These are phyloP conservation scores for Penicillium bovifimosum DNA, from an alignment of 495 filamentous ascomycete species.

Conservation along the genomic window DNA sequence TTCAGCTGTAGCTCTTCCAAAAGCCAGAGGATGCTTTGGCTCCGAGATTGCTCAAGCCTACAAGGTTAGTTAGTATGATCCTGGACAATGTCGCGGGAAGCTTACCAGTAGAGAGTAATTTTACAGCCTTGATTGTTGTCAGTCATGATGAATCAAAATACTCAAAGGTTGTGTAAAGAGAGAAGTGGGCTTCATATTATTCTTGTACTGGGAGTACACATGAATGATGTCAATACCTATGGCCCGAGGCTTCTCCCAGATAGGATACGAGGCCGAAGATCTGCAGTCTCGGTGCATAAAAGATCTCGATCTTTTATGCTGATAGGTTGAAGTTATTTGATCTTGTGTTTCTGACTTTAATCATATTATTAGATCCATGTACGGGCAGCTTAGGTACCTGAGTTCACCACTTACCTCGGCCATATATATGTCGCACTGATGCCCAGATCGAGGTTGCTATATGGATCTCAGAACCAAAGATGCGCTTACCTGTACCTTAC, in stretches of 20 bases:
- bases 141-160: slow-evolving; percentile 17
- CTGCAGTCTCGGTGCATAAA: neutral
- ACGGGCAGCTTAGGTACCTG: no score
- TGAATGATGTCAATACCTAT: slow-evolving; percentile 22
- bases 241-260: slow-evolving; percentile 19
- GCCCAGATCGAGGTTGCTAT: no score
- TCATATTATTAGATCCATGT: no score
- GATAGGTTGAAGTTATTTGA: no score
- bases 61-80: neutral
- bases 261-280: slow-evolving; percentile 18
- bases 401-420: no score
- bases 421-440: no score
- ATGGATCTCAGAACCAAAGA: no score
- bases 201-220: no score
- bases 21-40: slow-evolving; percentile 84
- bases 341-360: no score
- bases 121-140: slow-evolving; percentile 47
- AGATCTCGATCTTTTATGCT: no score
- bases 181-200: no score
- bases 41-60: slow-evolving; percentile 50
- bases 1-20: slow-evolving; percentile 76
- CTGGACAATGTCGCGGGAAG: neutral
- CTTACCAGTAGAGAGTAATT: slow-evolving; percentile 72
- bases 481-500: no score
- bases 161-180: neutral